Percentiles rank a stretch among this genome's conserved stretches.
Evolutionary conservation across 1,284 basidiomycete genomes (phyloP).

Genomic region (Tausonia pullulans): DNA sequence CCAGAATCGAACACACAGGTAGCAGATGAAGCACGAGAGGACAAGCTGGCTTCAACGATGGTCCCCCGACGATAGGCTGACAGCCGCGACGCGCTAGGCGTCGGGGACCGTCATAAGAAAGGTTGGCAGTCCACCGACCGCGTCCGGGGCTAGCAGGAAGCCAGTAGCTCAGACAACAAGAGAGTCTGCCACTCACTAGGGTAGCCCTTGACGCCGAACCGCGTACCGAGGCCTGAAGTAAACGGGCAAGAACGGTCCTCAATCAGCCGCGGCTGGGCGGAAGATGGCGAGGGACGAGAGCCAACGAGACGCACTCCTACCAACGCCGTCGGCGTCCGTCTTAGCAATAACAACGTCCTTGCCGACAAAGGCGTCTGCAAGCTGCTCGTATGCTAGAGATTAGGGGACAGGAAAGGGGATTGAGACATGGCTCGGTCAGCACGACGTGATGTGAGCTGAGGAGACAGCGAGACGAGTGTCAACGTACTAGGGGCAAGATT

Average conservation of each 20-base stretch:
- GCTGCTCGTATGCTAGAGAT: slow-evolving; percentile 70
- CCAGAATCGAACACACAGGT: no score
- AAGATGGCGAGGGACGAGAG: slow-evolving; percentile 33
- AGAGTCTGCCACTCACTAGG: slow-evolving; percentile 51
- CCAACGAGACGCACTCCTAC: slow-evolving; percentile 40
- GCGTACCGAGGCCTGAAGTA: slow-evolving; percentile 9
- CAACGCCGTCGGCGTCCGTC: slow-evolving; percentile 80
- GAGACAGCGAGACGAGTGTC: not conserved
- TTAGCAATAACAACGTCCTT: slow-evolving; percentile 84
- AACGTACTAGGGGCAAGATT: slow-evolving; percentile 24
- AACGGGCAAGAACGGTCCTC: not conserved
- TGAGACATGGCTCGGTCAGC: not conserved
- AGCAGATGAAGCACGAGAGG: no score
- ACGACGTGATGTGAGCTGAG: not conserved
- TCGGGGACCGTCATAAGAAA: no score
- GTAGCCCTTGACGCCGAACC: slow-evolving; percentile 70
- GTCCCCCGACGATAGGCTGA: no score
- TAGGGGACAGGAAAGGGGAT: not conserved
- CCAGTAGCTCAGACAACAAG: no score
- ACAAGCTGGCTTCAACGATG: no score
- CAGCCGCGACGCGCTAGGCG: no score
- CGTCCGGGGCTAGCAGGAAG: no score
- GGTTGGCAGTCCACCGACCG: no score
- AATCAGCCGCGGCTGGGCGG: not conserved
- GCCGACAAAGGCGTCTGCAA: slow-evolving; percentile 71